Percentiles rank a stretch among this genome's conserved stretches.
Conservation (phyloP, 257 asterid species). For the Ballota nigra region DNA sequence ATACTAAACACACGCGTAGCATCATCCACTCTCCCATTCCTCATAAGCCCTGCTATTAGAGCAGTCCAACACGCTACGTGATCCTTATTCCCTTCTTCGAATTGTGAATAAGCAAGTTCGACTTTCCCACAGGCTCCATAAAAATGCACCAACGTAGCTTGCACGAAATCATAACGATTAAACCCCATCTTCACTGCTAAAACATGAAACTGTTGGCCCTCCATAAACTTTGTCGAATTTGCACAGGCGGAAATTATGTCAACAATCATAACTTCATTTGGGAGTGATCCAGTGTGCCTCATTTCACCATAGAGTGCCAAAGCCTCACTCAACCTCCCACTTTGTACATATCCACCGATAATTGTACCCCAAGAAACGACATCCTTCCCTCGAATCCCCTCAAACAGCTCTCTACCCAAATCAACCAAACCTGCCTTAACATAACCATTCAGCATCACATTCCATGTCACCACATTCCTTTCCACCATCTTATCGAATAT, state of each 20-base stretch:
- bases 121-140: constrained; percentile 61
- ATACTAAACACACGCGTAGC: constrained; percentile 52
- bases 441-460: constrained; percentile 89
- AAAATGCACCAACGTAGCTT: constrained; percentile 70
- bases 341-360: constrained; percentile 67
- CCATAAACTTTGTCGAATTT: constrained; percentile 32
- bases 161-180: constrained; percentile 52
- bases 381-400: constrained; percentile 56
- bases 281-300: constrained; percentile 52
- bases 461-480: constrained; percentile 75
- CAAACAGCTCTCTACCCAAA: constrained; percentile 54
- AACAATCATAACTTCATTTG: constrained; percentile 86
- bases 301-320: constrained; percentile 49
- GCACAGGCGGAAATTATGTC: constrained; percentile 74
- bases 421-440: constrained; percentile 61
- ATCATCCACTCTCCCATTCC: constrained; percentile 56
- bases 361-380: constrained; percentile 93
- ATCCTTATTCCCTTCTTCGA: constrained; percentile 64
- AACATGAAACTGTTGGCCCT: constrained; percentile 77
- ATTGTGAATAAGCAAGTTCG: constrained; percentile 58
- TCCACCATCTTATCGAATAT: constrained; percentile 56
- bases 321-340: constrained; percentile 59
- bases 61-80: constrained; percentile 87
- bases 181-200: constrained; percentile 54
- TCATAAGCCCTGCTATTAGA: constrained; percentile 65